Evolutionary conservation across 345 rosid species (phyloP), one percentile per base, ranked within the genome.

Genomic region (Melaleuca quinquenervia): DNA sequence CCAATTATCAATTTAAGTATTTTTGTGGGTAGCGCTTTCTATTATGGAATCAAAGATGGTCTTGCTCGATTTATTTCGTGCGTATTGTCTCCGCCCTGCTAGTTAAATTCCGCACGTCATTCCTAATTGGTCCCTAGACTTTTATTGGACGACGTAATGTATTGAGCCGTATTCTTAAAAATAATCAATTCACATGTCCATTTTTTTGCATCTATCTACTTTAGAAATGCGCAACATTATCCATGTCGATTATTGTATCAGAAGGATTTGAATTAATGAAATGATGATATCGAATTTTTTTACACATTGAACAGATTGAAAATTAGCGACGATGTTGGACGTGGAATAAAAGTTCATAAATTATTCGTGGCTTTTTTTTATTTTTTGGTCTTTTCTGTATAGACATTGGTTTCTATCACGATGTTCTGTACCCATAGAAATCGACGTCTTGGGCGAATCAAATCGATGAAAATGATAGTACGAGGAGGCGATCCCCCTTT

Each of bases 291-390:
- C 6, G 5, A 14, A 60, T 36, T 27, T 60, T 60, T 8, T 60
- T 18, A 6, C 13, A 41, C 14, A 2, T 41, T 41, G 41, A 41
- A 41, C 41, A 41, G 41, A 41, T 41, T 41, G 4, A 41, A 41
- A 16, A 1, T 52, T 15, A 15, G 5, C 3, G 15, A 62, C 9
- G 3, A 29, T 21, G 3, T 3, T 3, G 20, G 1, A 14, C 0
- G 3, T 62, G 2, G 1, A 7, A 29, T 18, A 1, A 29, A 7
- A 29, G 5, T 29, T 62, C 15, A 62, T 7, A 15, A 7, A 14
- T 32, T 10, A 14, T 62, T 1, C 1, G 9, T 27, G 7, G 7
- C 75, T n/a, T 60, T 60, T 41, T 41, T 41, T 41, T 41, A 41
- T 41, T 60, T 27, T 1, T 36, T n/a, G 3, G 8, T 27, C 7